Percentiles rank a stretch among this genome's conserved stretches.
phyloP scores from a whole-genome alignment of 2,329 filamentous ascomycete species.

The Talaromyces sp. region DNA sequence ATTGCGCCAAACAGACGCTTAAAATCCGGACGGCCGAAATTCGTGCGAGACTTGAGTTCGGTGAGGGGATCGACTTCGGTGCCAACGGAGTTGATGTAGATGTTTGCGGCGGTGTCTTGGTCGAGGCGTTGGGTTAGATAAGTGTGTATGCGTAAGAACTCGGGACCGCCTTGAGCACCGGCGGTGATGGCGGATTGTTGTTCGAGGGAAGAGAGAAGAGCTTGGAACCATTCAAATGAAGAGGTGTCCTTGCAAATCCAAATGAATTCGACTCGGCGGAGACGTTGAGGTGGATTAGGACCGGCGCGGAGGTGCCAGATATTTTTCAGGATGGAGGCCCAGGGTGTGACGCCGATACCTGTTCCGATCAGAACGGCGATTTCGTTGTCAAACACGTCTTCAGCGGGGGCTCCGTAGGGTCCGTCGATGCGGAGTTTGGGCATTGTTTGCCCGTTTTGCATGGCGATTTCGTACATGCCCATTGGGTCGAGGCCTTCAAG shows the following conservation, averaged over 20 bases:
- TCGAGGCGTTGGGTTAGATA: conserved; percentile 94
- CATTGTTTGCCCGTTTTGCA: conserved; percentile 91
- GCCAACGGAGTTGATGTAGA: conserved; percentile 92
- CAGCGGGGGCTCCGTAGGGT: conserved; percentile 92
- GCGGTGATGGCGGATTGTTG: conserved; percentile 72
- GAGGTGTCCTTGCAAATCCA: conserved; percentile 96
- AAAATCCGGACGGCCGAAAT: conserved; percentile 94
- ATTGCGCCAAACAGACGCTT: conserved; percentile 73
- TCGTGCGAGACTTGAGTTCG: conserved; percentile 82
- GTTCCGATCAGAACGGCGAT: conserved; percentile 74
- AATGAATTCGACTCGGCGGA: conserved; percentile 96
- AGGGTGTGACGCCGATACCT: conserved; percentile 82
- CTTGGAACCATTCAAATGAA: conserved; percentile 99
- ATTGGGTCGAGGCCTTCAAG: conserved; percentile 87
- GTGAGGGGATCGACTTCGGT: conserved; percentile 85
- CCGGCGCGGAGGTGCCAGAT: conserved; percentile 94
- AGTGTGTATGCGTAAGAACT: conserved; percentile 97
- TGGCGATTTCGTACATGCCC: conserved; percentile 96
- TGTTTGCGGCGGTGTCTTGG: conserved; percentile 89
- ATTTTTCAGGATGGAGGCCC: conserved; percentile 87
- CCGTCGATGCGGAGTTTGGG: conserved; percentile 85
- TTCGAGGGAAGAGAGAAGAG: conserved; percentile 84
- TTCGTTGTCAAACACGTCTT: conserved; percentile 95
- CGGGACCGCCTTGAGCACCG: conserved; percentile 51
- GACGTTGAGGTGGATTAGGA: conserved; percentile 81